Conservation (phyloP, 306 rosid genomes). For the Acacia melanoxylon region DNA sequence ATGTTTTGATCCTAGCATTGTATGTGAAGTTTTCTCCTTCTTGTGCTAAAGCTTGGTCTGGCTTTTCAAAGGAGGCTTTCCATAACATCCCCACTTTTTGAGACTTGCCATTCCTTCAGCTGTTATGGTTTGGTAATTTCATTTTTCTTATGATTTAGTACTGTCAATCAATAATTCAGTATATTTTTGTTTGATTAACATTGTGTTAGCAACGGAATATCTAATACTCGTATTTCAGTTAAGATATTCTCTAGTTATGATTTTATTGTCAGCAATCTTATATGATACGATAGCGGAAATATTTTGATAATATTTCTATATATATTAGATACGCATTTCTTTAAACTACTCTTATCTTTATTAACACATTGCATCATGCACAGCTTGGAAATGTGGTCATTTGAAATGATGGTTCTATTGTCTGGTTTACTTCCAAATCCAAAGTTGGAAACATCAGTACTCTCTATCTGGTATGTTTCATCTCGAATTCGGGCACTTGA, state of each 20-base stretch:
- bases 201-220: not conserved
- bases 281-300: too few species aligned
- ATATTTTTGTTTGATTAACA: not conserved
- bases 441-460: conserved; percentile 62
- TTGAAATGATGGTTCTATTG: conserved; percentile 65
- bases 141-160: not conserved
- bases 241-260: too few species aligned
- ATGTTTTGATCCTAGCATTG: not conserved
- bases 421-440: conserved; percentile 76
- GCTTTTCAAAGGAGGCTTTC: not conserved
- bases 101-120: not conserved
- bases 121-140: not conserved
- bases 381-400: conserved; percentile 75
- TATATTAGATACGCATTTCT: too few species aligned
- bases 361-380: not conserved
- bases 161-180: not conserved
- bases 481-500: not conserved
- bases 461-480: conserved; percentile 59
- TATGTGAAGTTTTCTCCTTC: not conserved
- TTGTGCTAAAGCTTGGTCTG: not conserved
- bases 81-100: not conserved
- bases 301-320: too few species aligned
- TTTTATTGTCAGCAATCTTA: too few species aligned
- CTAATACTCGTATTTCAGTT: too few species aligned
- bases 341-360: too few species aligned